Evolutionary conservation across 2,329 filamentous ascomycete genomes (phyloP), one percentile per base, ranked within the genome.

Genomic region (Scedosporium apiospermum): DNA sequence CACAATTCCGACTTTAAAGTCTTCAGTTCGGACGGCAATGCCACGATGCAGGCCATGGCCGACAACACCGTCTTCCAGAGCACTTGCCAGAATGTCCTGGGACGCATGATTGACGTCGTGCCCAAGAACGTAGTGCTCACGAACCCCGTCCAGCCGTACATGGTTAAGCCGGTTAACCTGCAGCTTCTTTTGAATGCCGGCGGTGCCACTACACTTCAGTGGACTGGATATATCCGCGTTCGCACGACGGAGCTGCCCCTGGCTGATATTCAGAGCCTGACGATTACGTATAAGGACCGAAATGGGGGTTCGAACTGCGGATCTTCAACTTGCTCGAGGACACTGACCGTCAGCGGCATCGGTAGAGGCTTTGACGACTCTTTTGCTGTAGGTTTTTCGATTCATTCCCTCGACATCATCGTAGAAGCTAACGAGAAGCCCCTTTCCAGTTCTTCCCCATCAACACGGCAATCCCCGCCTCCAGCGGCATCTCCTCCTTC

Each of bases 401-500:
- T 12, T n/a, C 3, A 12, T 38, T 60, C n/a, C 44, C n/a, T 44
- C 18, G 14, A 12, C 44, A 34, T 18, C 42, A 53, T n/a, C 6
- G 12, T 27, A 23, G 21, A 21, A 16, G 10, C 14, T 9, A 23
- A 23, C 41, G 14, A 61, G 7, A 55, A 1, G 18, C 21, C 5
- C 14, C 38, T 14, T 1, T 4, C 23, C 58, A 65, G 65, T 84
- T 83, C 71, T 81, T 76, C 66, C 79, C 77, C n/a, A 72, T 81
- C 44, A 67, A 72, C n/a, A 67, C 70, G 30, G 72, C 82, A 63
- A 80, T 92, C 67, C 71, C 82, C 65, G 76, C 84, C 66, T 73
- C 82, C 63, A 75, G 82, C 63, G 78, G 88, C 65, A 83, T 90
- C 72, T 80, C 87, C 49, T 80, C 87, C 66, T 83, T 89, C 74